Conservation (phyloP, 306 rosid genomes). For the Clitoria ternatea region DNA sequence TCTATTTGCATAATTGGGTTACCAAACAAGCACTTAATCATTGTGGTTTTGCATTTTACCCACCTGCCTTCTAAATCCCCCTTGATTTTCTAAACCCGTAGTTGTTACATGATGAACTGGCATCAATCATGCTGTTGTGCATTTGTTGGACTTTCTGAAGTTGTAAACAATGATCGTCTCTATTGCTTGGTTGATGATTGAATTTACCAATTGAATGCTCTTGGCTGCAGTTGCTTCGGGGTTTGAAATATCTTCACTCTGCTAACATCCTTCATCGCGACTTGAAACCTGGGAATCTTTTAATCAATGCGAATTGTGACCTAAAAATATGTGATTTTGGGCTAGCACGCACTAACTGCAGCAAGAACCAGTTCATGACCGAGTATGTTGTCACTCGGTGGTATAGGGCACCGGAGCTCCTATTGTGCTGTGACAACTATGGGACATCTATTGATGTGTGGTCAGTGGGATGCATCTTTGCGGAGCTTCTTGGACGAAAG, state of each 20-base stretch:
- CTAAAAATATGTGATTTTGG: conserved; percentile 96
- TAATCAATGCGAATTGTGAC: conserved; percentile 90
- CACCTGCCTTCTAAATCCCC: background rate
- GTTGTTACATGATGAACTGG: background rate
- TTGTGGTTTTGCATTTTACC: conserved; percentile 19
- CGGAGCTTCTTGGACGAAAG: conserved; percentile 84
- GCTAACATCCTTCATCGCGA: conserved; percentile 96
- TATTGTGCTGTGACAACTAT: conserved; percentile 90
- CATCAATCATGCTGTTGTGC: background rate
- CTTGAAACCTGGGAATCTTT: conserved; percentile 93
- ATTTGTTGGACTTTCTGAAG: background rate
- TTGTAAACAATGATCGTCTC: background rate
- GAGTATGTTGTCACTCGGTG: conserved; percentile 97
- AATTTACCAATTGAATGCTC: conserved; percentile 29
- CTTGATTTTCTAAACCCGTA: background rate
- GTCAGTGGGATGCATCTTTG: conserved; percentile 97
- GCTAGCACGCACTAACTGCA: conserved; percentile 75
- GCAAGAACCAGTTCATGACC: conserved; percentile 87
- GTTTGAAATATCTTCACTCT: conserved; percentile 88
- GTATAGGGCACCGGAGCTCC: conserved; percentile 95
- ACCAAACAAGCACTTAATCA: no score
- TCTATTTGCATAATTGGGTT: no score
- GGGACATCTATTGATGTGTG: conserved; percentile 91
- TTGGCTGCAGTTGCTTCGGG: conserved; percentile 76
- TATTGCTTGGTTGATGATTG: conserved; percentile 19